Evolutionary conservation across 345 rosid genomes (phyloP).

Genomic region (Aurinia saxatilis): DNA sequence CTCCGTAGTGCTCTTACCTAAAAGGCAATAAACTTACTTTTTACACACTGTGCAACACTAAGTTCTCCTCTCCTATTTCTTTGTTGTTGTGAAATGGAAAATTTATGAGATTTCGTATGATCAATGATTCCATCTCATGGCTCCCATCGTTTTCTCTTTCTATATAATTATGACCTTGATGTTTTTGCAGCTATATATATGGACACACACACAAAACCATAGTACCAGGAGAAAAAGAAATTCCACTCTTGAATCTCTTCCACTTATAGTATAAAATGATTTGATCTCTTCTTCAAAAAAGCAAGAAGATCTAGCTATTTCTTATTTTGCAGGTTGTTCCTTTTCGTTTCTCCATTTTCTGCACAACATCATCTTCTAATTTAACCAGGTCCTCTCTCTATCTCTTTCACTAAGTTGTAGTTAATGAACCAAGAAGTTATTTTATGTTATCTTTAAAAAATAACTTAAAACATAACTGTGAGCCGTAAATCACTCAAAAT

Average conservation of each 20-base stretch:
- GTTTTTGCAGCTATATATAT: too few species aligned
- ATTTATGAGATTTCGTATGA: constrained; percentile 35
- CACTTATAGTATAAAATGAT: too few species aligned
- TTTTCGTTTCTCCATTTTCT: constrained; percentile 19
- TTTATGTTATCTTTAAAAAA: too few species aligned
- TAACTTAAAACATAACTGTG: too few species aligned
- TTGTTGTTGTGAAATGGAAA: constrained; percentile 26
- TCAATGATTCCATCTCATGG: not conserved
- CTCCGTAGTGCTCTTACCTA: too few species aligned
- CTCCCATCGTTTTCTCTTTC: too few species aligned
- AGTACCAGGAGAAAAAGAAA: not conserved
- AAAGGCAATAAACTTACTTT: constrained; percentile 27
- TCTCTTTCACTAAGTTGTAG: not conserved
- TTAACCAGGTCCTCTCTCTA: not conserved
- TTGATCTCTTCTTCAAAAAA: not conserved
- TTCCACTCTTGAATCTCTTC: not conserved
- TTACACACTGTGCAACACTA: constrained; percentile 34
- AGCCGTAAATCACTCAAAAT: too few species aligned
- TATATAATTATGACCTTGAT: too few species aligned
- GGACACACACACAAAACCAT: too few species aligned
- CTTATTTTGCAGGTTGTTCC: constrained; percentile 10
- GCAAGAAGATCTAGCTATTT: not conserved
- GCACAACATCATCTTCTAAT: not conserved
- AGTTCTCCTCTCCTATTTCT: constrained; percentile 34
- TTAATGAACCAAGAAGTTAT: not conserved